Conservation (phyloP, 805 yeast species). For the Saturnispora quitensis region DNA sequence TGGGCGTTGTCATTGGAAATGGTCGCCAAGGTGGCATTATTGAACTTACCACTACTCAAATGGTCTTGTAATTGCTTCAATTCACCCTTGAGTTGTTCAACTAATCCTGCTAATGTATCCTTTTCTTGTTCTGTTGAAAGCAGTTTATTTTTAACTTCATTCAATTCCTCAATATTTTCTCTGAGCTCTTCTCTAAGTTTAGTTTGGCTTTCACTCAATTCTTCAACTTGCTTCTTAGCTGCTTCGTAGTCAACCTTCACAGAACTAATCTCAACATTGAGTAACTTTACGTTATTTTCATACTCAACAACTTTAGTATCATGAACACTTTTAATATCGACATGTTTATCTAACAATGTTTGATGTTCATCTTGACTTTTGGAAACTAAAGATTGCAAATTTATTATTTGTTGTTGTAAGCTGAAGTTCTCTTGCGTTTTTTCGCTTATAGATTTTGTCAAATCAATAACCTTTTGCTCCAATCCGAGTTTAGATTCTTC, state of each 20-base stretch:
- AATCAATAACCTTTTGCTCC: constrained; percentile 95
- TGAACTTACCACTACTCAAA: constrained; percentile 14
- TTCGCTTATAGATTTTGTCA: constrained; percentile 74
- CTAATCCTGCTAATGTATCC: constrained; percentile 54
- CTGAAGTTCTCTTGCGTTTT: constrained; percentile 77
- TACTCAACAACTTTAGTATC: constrained; percentile 40
- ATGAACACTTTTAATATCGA: constrained; percentile 40
- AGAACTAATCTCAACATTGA: constrained; percentile 46
- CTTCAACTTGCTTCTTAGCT: constrained; percentile 51
- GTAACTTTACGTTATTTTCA: constrained; percentile 34
- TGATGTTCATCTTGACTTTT: constrained; percentile 47
- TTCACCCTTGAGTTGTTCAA: constrained; percentile 42
- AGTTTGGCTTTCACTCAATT: constrained; percentile 51
- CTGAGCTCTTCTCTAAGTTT: constrained; percentile 56
- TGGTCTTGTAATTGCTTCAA: constrained; percentile 27
- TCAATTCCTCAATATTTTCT: constrained; percentile 52
- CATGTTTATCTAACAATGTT: constrained; percentile 44
- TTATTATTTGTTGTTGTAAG: constrained; percentile 52
- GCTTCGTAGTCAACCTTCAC: constrained; percentile 48
- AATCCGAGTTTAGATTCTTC: constrained; percentile 87
- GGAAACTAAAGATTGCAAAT: constrained; percentile 41
- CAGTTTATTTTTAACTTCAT: constrained; percentile 48
- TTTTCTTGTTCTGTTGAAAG: constrained; percentile 54
- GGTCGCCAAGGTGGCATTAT: constrained; percentile 9
- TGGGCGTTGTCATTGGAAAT: constrained; percentile 12